Base-by-base conservation (phyloP, 2,329 filamentous ascomycete species). In the Pyrenochaeta sp. region DNA sequence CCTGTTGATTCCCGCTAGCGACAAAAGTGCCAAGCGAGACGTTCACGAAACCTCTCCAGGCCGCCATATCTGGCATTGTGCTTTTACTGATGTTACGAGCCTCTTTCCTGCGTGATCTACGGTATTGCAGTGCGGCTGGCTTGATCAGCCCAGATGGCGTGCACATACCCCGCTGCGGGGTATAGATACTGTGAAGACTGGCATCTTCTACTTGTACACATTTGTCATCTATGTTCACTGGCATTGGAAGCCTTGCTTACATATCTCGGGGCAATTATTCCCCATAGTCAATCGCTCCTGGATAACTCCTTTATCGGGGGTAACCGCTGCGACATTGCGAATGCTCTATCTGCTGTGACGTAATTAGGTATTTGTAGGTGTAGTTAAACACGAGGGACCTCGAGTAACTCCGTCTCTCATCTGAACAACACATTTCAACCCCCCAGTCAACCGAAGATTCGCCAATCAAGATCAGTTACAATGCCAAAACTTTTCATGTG, bases 401-500 rank as follows among this genome's bases (percentile, higher is more conserved):
- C n/a, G 20, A 17, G 9, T 27, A 27, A 31, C 40, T 31, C 9
- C 11, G 18, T 20, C 11, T 39, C 18, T 42, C 40, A 42, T 23
- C n/a, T 31, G 2, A 23, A 42, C 3, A 31, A 15, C 27, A 29
- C 27, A 6, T 21, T 20, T 39, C 21, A 14, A 23, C 6, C 12
- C 18, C 18, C 36, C 36, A 39, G n/a, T 42, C 23, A 3, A 15
- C 5, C 11, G 3, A 30, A 23, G 4, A 32, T n/a, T 15, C n/a
- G n/a, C 21, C 29, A 43, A 23, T 39, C 35, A 18, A 39, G 12
- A 31, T 7, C 29, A n/a, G 18, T n/a, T 40, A 57, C 18, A 3
- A 71, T 71, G 68, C 57, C 68, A 17, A 70, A 68, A 43, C 60
- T 71, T 18, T 71, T 71, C 54, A 54, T 71, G 68, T 68, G 49